Percentiles rank a stretch among this genome's conserved stretches.
Evolutionary conservation across 2,329 filamentous ascomycete genomes (phyloP).

Genomic region (Beauveria caledonica): DNA sequence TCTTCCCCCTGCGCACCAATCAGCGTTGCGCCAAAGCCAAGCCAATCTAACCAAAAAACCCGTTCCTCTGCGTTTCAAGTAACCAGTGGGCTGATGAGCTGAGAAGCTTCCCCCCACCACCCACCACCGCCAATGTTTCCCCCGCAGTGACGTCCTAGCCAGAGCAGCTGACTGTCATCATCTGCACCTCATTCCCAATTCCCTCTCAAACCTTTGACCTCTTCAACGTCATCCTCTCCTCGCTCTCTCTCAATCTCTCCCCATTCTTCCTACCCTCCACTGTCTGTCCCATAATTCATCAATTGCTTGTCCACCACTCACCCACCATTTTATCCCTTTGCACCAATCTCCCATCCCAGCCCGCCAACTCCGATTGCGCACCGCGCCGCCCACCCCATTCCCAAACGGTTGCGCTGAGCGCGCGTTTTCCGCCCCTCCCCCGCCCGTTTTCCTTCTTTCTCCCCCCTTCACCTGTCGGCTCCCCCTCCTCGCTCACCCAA

Average conservation of each 20-base stretch:
- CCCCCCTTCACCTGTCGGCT: neutral
- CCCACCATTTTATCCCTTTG: neutral
- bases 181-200: slow-evolving; percentile 2
- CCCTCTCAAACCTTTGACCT: too few relatives aligned
- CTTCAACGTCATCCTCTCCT: neutral
- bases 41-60: too few relatives aligned
- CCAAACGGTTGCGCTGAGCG: too few relatives aligned
- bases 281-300: neutral
- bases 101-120: too few relatives aligned
- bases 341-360: too few relatives aligned
- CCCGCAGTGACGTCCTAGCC: too few relatives aligned
- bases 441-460: neutral
- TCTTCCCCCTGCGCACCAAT: neutral
- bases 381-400: neutral
- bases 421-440: neutral
- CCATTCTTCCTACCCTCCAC: neutral
- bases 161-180: slow-evolving; percentile 3
- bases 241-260: neutral
- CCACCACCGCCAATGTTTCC: neutral
- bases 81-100: neutral
- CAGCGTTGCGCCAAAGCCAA: neutral
- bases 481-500: neutral
- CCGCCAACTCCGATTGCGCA: neutral
- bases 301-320: neutral
- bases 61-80: too few relatives aligned